Conservation (phyloP, 768 basidiomycete genomes). For the Hypholoma fasciculare region DNA sequence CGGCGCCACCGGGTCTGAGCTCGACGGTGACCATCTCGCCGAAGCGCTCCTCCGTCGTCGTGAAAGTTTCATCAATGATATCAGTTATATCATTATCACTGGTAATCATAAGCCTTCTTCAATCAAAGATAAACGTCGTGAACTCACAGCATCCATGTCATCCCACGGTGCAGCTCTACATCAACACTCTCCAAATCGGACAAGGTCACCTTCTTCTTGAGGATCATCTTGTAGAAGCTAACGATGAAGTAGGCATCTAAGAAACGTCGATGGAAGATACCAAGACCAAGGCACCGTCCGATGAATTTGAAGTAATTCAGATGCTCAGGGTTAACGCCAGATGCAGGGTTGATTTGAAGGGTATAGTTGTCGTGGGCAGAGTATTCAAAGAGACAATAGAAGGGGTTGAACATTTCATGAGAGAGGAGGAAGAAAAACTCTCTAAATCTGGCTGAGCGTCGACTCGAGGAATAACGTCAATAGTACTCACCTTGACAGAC, state of each 20-base stretch:
- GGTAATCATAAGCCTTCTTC: not conserved
- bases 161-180: constrained; percentile 88
- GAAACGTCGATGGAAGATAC: constrained; percentile 99
- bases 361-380: constrained; percentile 99
- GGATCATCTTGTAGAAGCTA: constrained; percentile 99
- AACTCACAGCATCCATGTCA: constrained; percentile 98
- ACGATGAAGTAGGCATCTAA: constrained; percentile 99
- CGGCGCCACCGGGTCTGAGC: constrained; percentile 84
- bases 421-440: constrained; percentile 99
- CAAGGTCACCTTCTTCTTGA: constrained; percentile 95
- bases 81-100: constrained; percentile 99
- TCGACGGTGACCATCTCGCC: constrained; percentile 98
- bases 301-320: constrained; percentile 99
- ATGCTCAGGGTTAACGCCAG: constrained; percentile 98
- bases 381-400: constrained; percentile 99
- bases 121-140: not conserved
- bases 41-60: constrained; percentile 95
- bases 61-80: constrained; percentile 97
- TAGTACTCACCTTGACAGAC: constrained; percentile 79
- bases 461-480: not conserved
- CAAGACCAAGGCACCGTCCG: constrained; percentile 90
- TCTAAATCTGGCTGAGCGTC: constrained; percentile 40
- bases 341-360: constrained; percentile 98
- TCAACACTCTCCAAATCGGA: constrained; percentile 97
- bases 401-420: constrained; percentile 99